A percentile compares a stretch with the other conserved stretches of the same genome.
Evolutionary conservation across 2,329 filamentous ascomycete genomes (phyloP).

Genomic region (Fusarium devonianum): DNA sequence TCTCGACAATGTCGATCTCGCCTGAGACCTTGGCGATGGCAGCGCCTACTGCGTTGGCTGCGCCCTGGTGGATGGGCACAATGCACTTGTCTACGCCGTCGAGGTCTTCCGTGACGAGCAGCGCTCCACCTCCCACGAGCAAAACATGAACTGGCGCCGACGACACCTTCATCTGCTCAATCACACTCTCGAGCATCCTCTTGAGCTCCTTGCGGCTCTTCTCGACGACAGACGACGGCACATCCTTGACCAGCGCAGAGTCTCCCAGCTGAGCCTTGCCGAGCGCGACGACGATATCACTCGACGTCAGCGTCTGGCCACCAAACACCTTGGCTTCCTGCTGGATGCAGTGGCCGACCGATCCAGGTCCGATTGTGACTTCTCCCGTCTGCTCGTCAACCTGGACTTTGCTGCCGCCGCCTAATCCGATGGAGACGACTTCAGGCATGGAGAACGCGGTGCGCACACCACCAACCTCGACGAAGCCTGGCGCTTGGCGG

Average conservation of each 20-base stretch:
- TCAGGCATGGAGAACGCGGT: constrained; percentile 67
- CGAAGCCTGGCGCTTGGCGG: constrained; percentile 64
- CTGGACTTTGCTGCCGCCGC: constrained; percentile 56
- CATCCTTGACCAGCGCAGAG: constrained; percentile 36
- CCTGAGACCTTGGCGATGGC: constrained; percentile 64
- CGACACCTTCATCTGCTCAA: constrained; percentile 65
- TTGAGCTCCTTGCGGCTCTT: constrained; percentile 49
- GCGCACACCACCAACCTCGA: constrained; percentile 64
- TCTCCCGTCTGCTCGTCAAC: constrained; percentile 26
- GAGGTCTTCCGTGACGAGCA: constrained; percentile 57
- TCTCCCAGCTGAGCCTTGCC: constrained; percentile 46
- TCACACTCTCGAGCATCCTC: constrained; percentile 56
- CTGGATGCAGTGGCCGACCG: constrained; percentile 60
- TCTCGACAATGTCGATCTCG: constrained; percentile 60
- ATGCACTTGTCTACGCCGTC: constrained; percentile 59
- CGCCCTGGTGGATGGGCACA: constrained; percentile 59
- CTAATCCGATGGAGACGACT: constrained; percentile 63
- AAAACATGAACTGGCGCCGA: constrained; percentile 59
- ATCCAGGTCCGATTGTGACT: constrained; percentile 62
- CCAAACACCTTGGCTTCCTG: constrained; percentile 60
- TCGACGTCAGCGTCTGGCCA: constrained; percentile 59
- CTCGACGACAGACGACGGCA: constrained; percentile 34
- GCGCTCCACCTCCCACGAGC: constrained; percentile 64
- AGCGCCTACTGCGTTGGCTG: constrained; percentile 67
- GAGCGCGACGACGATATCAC: constrained; percentile 56